Conservation (phyloP, 2,329 filamentous ascomycete species). For the Rutstroemia sp. region DNA sequence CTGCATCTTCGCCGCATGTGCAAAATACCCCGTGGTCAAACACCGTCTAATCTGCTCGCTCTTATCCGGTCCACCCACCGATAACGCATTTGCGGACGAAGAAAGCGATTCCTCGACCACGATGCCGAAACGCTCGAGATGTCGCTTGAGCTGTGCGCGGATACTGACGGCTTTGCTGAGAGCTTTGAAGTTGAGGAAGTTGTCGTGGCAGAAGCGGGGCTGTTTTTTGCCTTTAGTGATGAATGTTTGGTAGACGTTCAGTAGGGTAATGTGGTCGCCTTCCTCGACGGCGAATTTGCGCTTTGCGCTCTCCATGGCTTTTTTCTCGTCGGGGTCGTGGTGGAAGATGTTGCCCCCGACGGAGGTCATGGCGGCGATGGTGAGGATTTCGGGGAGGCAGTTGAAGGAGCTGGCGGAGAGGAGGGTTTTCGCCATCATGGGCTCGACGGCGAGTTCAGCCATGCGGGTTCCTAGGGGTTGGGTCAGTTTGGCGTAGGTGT, state of each 20-base stretch:
- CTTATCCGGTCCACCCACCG: conserved; percentile 39
- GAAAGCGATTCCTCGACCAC: conserved; percentile 56
- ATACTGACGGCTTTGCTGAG: conserved; percentile 79
- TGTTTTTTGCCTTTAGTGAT: conserved; percentile 77
- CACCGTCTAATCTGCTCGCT: conserved; percentile 76
- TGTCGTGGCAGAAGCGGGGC: conserved; percentile 76
- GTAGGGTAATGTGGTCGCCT: conserved; percentile 84
- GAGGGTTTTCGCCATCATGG: conserved; percentile 90
- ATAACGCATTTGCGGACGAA: conserved; percentile 27
- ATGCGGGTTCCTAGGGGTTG: conserved; percentile 81
- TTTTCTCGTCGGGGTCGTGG: conserved; percentile 69
- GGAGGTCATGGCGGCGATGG: conserved; percentile 90
- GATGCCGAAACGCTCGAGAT: conserved; percentile 79
- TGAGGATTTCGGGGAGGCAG: conserved; percentile 79
- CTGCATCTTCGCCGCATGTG: conserved; percentile 90
- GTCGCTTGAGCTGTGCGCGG: conserved; percentile 75
- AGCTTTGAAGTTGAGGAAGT: conserved; percentile 80
- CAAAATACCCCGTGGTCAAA: conserved; percentile 84
- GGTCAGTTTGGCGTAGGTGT: conserved; percentile 85
- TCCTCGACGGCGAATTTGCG: conserved; percentile 86
- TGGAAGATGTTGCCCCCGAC: conserved; percentile 80
- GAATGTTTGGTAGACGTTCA: conserved; percentile 92
- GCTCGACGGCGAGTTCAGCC: conserved; percentile 88
- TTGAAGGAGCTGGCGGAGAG: conserved; percentile 67
- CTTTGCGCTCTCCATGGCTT: conserved; percentile 63